Percentiles rank a stretch among this genome's conserved stretches.
phyloP scores from a whole-genome alignment of 2,329 filamentous ascomycete species.

The Verticillium longisporum region DNA sequence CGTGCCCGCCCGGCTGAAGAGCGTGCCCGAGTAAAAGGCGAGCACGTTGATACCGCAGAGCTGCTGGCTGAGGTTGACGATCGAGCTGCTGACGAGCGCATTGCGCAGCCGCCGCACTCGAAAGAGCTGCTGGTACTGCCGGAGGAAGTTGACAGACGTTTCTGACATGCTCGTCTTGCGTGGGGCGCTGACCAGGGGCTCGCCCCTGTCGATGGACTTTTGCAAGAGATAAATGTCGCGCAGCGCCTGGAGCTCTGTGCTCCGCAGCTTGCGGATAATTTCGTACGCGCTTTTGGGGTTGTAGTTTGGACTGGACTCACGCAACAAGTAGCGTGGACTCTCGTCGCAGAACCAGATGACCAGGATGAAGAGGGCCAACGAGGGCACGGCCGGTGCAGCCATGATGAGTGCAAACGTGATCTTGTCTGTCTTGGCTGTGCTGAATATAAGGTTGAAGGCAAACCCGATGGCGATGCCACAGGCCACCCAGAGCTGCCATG shows the following conservation, averaged over 20 bases:
- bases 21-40: slow-evolving; percentile 30
- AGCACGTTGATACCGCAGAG: slow-evolving; percentile 30
- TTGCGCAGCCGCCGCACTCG: slow-evolving; percentile 20
- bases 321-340: slow-evolving; percentile 32
- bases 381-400: slow-evolving; percentile 26
- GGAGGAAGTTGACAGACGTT: slow-evolving; percentile 18
- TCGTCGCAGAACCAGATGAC: slow-evolving; percentile 29
- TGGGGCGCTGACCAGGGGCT: too few relatives aligned
- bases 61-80: slow-evolving; percentile 23
- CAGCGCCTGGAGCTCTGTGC: slow-evolving; percentile 33
- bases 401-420: slow-evolving; percentile 22
- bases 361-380: slow-evolving; percentile 21
- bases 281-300: slow-evolving; percentile 24
- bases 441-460: slow-evolving; percentile 29
- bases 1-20: slow-evolving; percentile 16
- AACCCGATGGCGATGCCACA: slow-evolving; percentile 29
- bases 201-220: slow-evolving; percentile 15
- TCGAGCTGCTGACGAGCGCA: slow-evolving; percentile 22
- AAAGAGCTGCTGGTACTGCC: slow-evolving; percentile 21
- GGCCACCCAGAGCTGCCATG: slow-evolving; percentile 38
- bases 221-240: slow-evolving; percentile 33
- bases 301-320: slow-evolving; percentile 23
- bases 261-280: slow-evolving; percentile 24
- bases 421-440: slow-evolving; percentile 9
- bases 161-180: not conserved